Percentiles rank a stretch among this genome's conserved stretches.
phyloP scores from a whole-genome alignment of 2,329 filamentous ascomycete species.

The Tolypocladium cylindrosporum region DNA sequence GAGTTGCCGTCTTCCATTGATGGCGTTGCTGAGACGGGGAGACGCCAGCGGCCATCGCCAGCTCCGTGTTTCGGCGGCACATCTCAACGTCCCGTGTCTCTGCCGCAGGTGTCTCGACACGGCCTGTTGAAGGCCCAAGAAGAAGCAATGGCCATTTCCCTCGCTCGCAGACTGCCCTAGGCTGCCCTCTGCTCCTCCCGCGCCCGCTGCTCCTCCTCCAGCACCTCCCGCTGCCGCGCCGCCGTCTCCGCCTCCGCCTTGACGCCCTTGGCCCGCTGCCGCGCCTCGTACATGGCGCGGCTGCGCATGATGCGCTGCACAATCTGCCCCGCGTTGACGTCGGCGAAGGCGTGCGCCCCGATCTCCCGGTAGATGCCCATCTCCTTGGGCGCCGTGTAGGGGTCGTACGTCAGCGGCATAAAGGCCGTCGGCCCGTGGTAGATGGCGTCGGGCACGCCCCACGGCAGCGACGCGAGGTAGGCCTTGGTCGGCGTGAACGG shows the following conservation, averaged over 20 bases:
- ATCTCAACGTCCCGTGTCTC: not conserved
- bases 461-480: constrained; percentile 68
- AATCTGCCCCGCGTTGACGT: constrained; percentile 88
- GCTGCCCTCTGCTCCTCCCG: constrained; percentile 30
- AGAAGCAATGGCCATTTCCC: not conserved
- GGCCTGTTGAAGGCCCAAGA: not conserved
- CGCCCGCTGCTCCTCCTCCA: constrained; percentile 47
- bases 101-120: not conserved
- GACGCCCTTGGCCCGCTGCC: constrained; percentile 80
- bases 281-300: constrained; percentile 78
- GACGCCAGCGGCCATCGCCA: not conserved
- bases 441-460: constrained; percentile 65
- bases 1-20: not conserved
- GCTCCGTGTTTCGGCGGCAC: not conserved
- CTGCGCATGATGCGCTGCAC: constrained; percentile 84
- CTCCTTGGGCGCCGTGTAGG: constrained; percentile 69
- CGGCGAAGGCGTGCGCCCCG: constrained; percentile 64
- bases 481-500: constrained; percentile 75
- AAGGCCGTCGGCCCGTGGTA: constrained; percentile 97
- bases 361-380: constrained; percentile 82
- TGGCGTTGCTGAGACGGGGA: not conserved
- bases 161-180: too few relatives aligned
- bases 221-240: constrained; percentile 48
- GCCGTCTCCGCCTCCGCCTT: constrained; percentile 71
- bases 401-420: constrained; percentile 70